phyloP scores from a whole-genome alignment of 2,329 filamentous ascomycete species.

The Trematosphaeria pertusa region DNA sequence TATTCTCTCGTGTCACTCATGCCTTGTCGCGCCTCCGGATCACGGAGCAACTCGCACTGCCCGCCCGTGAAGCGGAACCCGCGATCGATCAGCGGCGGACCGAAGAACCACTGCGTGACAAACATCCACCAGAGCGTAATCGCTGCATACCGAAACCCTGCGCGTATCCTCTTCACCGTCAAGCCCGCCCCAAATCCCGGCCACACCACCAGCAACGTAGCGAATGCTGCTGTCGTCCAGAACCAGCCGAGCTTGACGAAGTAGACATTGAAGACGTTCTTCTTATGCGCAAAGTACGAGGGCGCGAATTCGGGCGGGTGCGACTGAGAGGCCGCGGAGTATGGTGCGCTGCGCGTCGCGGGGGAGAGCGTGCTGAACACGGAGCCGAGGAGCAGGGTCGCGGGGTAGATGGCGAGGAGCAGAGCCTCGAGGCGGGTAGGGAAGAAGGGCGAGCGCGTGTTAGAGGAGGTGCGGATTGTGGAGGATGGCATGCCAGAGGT shows the following conservation, averaged over 20 bases:
- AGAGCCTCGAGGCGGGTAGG: slow-evolving; percentile 73
- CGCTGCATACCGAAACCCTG: slow-evolving; percentile 70
- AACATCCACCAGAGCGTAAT: slow-evolving; percentile 82
- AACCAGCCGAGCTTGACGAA: slow-evolving; percentile 97
- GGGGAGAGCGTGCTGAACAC: slow-evolving; percentile 82
- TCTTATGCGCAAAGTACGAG: slow-evolving; percentile 92
- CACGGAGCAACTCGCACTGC: slow-evolving; percentile 70
- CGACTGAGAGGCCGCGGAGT: slow-evolving; percentile 68
- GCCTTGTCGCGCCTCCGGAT: slow-evolving; percentile 56
- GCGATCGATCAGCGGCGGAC: slow-evolving; percentile 86
- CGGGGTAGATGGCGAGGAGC: slow-evolving; percentile 75
- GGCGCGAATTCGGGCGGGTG: slow-evolving; percentile 67
- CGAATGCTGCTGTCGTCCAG: slow-evolving; percentile 82
- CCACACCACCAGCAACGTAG: slow-evolving; percentile 73
- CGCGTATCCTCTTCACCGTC: slow-evolving; percentile 60
- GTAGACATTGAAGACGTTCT: slow-evolving; percentile 87
- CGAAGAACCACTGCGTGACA: slow-evolving; percentile 97
- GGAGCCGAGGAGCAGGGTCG: slow-evolving; percentile 79
- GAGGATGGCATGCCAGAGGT: slow-evolving; percentile 32
- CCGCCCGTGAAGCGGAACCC: slow-evolving; percentile 90
- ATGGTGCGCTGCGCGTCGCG: slow-evolving; percentile 66
- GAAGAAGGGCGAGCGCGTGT: slow-evolving; percentile 64
- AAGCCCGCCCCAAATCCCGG: slow-evolving; percentile 59
- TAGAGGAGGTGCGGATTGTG: slow-evolving; percentile 33
- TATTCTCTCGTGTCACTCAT: slow-evolving; percentile 57